Evolutionary conservation across 352 stramenopile genomes (phyloP), one percentile per base, ranked within the genome.

Genomic region (Halophytophthora batemanensis): DNA sequence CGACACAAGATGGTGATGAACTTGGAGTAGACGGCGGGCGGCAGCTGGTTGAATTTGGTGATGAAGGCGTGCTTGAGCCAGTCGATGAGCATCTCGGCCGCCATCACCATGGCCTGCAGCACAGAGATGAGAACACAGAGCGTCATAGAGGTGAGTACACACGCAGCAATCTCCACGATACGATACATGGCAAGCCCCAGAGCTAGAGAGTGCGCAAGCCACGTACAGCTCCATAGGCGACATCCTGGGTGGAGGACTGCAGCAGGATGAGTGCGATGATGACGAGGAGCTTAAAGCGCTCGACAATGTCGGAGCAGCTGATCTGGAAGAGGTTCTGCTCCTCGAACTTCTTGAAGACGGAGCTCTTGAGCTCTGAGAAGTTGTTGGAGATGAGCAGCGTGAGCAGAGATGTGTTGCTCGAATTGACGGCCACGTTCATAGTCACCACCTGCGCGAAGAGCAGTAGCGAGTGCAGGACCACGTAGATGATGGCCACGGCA

Each of bases 11-110:
- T 87, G 13, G 96, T 95, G 50, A 88, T 84, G 68, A 98, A 98
- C 62, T 98, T 97, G 46, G 81, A 87, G 68, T 99, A 99, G 23
- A 98, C 81, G 3, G 63, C 77, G 29, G 93, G 92, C 31, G 94
- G 80, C 40, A 99, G 93, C 38, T 93, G 83, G 65, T 99, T 99
- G 73, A 99, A 99, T 58, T 99, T 99, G 44, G 93, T 98, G 59
- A 99, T 98, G 71, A 99, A 99, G 4, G 90, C 91, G 69, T 99
- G 97, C 72, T 99, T 99, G 51, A 99, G 90, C 93, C 94, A 99
- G 74, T 99, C 97, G 47, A 96, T 96, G 45, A 99, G 57, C 62
- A 98, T 88, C 69, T 99, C 96, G 12, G 87, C 84, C 10, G 86
- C 58, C 53, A 97, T 86, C 21, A 98, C 91, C 70, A 98, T 87